phyloP scores from a whole-genome alignment of 1,284 basidiomycete species.

The Exobasidium cylindrosporum region DNA sequence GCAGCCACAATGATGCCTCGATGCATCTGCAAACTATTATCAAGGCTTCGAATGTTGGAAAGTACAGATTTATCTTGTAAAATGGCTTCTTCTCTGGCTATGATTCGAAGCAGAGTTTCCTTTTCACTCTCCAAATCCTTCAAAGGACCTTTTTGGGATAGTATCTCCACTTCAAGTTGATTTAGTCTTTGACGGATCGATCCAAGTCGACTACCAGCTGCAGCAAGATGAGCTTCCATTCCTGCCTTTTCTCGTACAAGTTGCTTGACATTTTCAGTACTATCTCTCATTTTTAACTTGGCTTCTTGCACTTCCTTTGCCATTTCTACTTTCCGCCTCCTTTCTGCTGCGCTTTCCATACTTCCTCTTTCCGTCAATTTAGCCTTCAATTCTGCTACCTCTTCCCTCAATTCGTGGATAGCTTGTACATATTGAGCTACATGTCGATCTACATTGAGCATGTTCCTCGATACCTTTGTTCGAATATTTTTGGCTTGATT shows the following conservation, averaged over 20 bases:
- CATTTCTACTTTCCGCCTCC: conserved; percentile 61
- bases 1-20: conserved; percentile 76
- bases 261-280: conserved; percentile 56
- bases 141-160: conserved; percentile 2
- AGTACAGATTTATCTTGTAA: conserved; percentile 66
- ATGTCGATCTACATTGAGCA: conserved; percentile 54
- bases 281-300: conserved; percentile 68
- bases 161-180: conserved; percentile 61
- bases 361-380: conserved; percentile 65
- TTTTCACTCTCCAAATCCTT: conserved; percentile 68
- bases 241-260: conserved; percentile 60
- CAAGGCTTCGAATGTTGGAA: conserved; percentile 66
- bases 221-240: conserved; percentile 70
- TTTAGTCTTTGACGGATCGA: conserved; percentile 68
- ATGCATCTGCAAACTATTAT: conserved; percentile 75
- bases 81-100: conserved; percentile 69
- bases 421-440: conserved; percentile 68
- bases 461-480: conserved; percentile 53
- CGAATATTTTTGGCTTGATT: conserved; percentile 55
- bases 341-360: conserved; percentile 58
- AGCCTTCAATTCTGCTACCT: conserved; percentile 79
- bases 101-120: conserved; percentile 68
- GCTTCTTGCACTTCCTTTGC: conserved; percentile 65
- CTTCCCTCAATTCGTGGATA: conserved; percentile 78
- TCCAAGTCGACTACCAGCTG: conserved; percentile 70